A percentile compares a stretch with the other conserved stretches of the same genome.
Evolutionary conservation across 73 alveolate genomes (phyloP).

Genomic region (Paramecium octaurelia): DNA sequence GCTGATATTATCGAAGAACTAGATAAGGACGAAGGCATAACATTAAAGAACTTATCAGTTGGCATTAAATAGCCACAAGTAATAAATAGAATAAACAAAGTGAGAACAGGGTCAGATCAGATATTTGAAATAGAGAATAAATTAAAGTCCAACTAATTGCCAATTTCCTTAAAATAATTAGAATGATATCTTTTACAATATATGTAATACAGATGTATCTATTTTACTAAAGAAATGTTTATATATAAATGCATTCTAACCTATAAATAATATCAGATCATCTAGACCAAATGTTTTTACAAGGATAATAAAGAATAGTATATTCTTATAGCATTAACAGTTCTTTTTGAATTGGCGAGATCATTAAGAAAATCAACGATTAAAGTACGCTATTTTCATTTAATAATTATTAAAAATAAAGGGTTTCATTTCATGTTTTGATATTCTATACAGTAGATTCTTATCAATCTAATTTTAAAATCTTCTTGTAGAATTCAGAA

Average conservation of each 20-base stretch:
- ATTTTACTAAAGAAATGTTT: neutral
- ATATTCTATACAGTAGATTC: too few species aligned
- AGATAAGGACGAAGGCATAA: neutral
- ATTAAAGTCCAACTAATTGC: neutral
- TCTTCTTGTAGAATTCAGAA: too few species aligned
- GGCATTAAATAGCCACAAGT: neutral
- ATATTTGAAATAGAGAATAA: neutral
- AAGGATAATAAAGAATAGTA: neutral
- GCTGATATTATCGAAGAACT: conserved; percentile 32
- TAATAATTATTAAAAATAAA: too few species aligned
- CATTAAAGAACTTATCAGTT: neutral
- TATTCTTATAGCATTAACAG: too few species aligned
- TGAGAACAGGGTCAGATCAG: neutral
- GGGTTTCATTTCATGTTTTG: too few species aligned
- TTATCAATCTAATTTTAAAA: too few species aligned
- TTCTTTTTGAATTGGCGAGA: too few species aligned
- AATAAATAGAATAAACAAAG: neutral
- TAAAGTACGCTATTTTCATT: too few species aligned
- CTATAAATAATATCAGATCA: too few species aligned
- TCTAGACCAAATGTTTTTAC: too few species aligned
- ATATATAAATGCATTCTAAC: neutral
- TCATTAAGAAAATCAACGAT: too few species aligned
- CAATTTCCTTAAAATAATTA: neutral
- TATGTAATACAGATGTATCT: neutral
- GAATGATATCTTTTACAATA: neutral